Evolutionary conservation across 2,329 filamentous ascomycete species (phyloP).

Genomic region (Acrocalymma vagum): DNA sequence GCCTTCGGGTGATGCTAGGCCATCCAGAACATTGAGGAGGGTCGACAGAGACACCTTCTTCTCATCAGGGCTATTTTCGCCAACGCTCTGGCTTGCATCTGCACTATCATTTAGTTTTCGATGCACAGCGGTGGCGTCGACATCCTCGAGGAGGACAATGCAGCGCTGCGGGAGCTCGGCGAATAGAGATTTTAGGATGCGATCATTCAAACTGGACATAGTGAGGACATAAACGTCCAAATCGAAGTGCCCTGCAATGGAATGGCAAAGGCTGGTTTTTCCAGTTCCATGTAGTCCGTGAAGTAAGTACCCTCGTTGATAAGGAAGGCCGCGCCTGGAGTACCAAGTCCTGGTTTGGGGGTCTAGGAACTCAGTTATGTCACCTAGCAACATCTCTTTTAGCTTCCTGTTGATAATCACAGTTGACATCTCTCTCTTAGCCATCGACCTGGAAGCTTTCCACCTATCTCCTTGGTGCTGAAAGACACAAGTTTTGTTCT

Average conservation of each 20-base stretch:
- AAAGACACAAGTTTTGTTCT: constrained; percentile 24
- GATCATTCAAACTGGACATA: constrained; percentile 16
- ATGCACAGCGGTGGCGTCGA: constrained; percentile 17
- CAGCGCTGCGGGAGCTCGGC: constrained; percentile 18
- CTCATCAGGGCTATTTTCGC: constrained; percentile 15
- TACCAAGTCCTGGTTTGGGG: too few species aligned
- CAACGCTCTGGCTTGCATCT: constrained; percentile 11
- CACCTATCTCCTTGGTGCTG: too few species aligned
- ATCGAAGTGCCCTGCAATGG: constrained; percentile 16
- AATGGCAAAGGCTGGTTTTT: constrained; percentile 16
- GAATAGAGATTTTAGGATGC: constrained; percentile 17
- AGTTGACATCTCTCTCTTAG: too few species aligned
- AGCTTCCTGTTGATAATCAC: too few species aligned
- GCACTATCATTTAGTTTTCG: constrained; percentile 1
- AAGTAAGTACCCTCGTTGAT: constrained; percentile 23
- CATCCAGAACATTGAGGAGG: constrained; percentile 82
- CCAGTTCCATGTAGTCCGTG: constrained; percentile 19
- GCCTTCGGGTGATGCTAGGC: constrained; percentile 78
- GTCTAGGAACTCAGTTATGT: too few species aligned
- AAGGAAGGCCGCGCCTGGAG: constrained; percentile 11
- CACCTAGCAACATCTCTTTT: too few species aligned
- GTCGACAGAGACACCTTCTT: constrained; percentile 77
- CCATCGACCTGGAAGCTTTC: too few species aligned
- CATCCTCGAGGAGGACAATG: constrained; percentile 22
- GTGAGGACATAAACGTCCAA: constrained; percentile 21